phyloP scores from a whole-genome alignment of 805 yeast genomes.

The Ogataea polymorpha region DNA sequence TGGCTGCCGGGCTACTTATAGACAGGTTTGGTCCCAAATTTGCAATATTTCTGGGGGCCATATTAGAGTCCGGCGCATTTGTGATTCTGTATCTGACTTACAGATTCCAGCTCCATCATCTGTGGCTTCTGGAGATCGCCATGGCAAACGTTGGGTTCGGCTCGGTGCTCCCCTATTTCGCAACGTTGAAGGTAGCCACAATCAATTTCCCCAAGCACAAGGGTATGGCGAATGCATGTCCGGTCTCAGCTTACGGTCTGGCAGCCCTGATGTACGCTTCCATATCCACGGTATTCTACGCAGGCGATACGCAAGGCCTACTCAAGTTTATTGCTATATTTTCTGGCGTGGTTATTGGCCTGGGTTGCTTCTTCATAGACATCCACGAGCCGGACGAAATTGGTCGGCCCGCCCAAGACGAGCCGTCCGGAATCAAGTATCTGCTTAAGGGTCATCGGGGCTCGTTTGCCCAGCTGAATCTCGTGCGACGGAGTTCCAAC shows the following conservation, averaged over 20 bases:
- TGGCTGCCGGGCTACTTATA: conserved; percentile 66
- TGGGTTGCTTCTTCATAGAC: conserved; percentile 44
- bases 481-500: conserved; percentile 25
- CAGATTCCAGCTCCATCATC: conserved; percentile 35
- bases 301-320: conserved; percentile 51
- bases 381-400: conserved; percentile 31
- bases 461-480: conserved; percentile 33
- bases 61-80: conserved; percentile 54
- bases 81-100: conserved; percentile 48
- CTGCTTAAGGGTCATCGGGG: conserved; percentile 35
- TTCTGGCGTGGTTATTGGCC: conserved; percentile 45
- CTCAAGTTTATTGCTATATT: conserved; percentile 52
- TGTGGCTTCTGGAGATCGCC: conserved; percentile 44
- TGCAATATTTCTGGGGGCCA: conserved; percentile 54
- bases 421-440: conserved; percentile 23
- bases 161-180: conserved; percentile 56
- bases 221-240: conserved; percentile 68
- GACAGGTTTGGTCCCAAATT: conserved; percentile 56
- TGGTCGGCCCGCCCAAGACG: conserved; percentile 20
- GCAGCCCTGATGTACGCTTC: conserved; percentile 65
- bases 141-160: conserved; percentile 62
- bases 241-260: conserved; percentile 67
- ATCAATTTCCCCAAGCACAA: conserved; percentile 68
- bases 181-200: conserved; percentile 55
- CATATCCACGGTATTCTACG: conserved; percentile 51